These are phyloP conservation scores for Sugiyamaella valdiviana DNA, from an alignment of 805 yeast species.

Conservation along the genomic window DNA sequence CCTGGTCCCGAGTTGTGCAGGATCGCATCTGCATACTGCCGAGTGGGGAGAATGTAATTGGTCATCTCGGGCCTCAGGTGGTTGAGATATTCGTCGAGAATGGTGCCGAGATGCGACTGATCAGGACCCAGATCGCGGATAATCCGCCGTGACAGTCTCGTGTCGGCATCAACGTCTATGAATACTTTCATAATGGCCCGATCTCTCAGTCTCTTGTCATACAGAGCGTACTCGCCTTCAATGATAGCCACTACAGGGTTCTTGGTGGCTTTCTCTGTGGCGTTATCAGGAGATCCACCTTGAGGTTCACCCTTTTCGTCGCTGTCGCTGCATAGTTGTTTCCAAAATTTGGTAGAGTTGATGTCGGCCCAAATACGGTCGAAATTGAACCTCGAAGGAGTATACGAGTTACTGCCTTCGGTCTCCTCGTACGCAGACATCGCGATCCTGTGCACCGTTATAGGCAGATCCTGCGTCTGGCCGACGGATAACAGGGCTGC, in stretches of 20 bases:
- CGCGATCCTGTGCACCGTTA: conserved; percentile 34
- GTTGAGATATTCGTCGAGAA: conserved; percentile 44
- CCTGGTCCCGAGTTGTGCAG: conserved; percentile 42
- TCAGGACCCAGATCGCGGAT: conserved; percentile 28
- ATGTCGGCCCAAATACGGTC: conserved; percentile 22
- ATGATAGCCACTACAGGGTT: conserved; percentile 39
- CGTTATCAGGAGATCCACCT: not conserved
- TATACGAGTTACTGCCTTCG: conserved; percentile 16
- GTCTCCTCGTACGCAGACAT: conserved; percentile 36
- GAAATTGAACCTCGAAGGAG: conserved; percentile 33
- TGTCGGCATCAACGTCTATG: conserved; percentile 80
- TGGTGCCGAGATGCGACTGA: conserved; percentile 23
- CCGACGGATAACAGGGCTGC: conserved; percentile 27
- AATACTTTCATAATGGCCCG: conserved; percentile 63
- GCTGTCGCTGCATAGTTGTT: not conserved
- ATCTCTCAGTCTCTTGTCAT: conserved; percentile 49
- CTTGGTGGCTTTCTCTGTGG: not conserved
- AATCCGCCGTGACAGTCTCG: conserved; percentile 69
- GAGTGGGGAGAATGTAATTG: conserved; percentile 55
- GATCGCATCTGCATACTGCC: conserved; percentile 66
- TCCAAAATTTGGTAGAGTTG: conserved; percentile 1
- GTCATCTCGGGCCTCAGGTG: conserved; percentile 61
- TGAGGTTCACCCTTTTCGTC: not conserved
- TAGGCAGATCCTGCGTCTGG: conserved; percentile 23
- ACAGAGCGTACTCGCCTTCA: conserved; percentile 77